A percentile compares a stretch with the other conserved stretches of the same genome.
Conservation (phyloP, 192 early-diverging fungal species). For the Polychytrium aggregatum region DNA sequence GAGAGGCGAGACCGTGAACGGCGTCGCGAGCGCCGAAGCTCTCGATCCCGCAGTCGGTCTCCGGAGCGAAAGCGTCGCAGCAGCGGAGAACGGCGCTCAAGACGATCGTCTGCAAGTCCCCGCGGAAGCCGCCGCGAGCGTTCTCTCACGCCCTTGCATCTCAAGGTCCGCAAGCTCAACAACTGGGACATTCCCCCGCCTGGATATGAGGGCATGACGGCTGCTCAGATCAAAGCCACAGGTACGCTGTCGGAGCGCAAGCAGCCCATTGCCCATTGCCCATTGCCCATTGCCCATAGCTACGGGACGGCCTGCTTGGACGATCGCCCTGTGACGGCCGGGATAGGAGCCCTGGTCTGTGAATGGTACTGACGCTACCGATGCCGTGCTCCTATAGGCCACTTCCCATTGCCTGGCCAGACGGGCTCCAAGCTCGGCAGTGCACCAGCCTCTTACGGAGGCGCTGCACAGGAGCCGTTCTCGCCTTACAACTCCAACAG, state of each 20-base stretch:
- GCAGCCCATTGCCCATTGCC: background rate
- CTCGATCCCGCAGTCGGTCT: conserved; percentile 1
- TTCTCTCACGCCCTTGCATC: conserved; percentile 60
- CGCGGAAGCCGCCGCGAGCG: conserved; percentile 3
- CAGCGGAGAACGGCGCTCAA: too few species aligned
- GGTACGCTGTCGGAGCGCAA: conserved; percentile 32
- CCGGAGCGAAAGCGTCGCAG: too few species aligned
- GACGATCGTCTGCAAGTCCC: conserved; percentile 17
- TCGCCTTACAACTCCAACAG: background rate
- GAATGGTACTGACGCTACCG: too few species aligned
- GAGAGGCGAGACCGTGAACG: conserved; percentile 7
- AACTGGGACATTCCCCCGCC: conserved; percentile 89
- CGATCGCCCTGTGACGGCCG: too few species aligned
- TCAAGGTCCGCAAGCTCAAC: conserved; percentile 63
- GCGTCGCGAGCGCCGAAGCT: conserved; percentile 2
- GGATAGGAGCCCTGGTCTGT: too few species aligned
- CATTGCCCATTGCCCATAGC: conserved; percentile 5
- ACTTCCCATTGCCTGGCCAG: conserved; percentile 69
- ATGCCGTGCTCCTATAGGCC: too few species aligned
- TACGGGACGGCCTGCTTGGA: too few species aligned
- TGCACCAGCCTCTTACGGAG: conserved; percentile 3
- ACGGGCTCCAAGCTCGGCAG: conserved; percentile 9
- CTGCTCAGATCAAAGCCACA: conserved; percentile 76
- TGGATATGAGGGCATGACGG: conserved; percentile 78
- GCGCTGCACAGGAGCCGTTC: conserved; percentile 10